These are phyloP conservation scores for Xylaria curta DNA, from an alignment of 495 filamentous ascomycete species.

Conservation along the genomic window DNA sequence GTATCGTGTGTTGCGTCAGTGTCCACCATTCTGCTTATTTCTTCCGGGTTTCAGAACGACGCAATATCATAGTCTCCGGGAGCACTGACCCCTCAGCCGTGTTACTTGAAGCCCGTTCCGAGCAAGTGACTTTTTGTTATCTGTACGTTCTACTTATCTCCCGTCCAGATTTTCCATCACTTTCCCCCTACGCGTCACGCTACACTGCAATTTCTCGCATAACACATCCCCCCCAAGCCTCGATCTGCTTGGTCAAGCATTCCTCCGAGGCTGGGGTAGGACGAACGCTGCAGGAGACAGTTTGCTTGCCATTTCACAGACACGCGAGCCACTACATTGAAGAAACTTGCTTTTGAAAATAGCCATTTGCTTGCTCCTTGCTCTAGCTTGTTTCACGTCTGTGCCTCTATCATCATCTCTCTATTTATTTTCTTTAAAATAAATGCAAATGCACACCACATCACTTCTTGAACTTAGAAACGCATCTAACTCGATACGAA, in stretches of 20 bases:
- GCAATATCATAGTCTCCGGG: neutral
- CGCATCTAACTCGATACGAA: slow-evolving; percentile 8
- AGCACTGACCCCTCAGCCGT: neutral
- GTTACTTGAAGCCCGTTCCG: neutral
- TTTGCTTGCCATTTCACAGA: neutral
- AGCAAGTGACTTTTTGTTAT: neutral
- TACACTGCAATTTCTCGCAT: neutral
- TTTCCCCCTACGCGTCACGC: neutral
- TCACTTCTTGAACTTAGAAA: neutral
- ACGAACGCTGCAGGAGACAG: neutral
- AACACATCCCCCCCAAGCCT: neutral
- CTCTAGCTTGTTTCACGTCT: neutral
- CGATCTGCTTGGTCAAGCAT: neutral
- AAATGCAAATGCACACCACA: neutral
- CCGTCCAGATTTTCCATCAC: neutral
- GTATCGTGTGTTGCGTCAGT: neutral
- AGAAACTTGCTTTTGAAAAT: neutral
- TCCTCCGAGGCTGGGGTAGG: neutral
- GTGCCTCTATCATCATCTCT: neutral
- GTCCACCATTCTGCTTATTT: neutral
- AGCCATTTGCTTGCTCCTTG: neutral
- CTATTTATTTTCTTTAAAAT: neutral
- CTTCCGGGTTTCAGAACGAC: neutral
- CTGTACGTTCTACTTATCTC: neutral
- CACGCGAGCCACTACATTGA: neutral